Conservation (phyloP, 1,284 basidiomycete species). For the Polyporus tsugae region DNA sequence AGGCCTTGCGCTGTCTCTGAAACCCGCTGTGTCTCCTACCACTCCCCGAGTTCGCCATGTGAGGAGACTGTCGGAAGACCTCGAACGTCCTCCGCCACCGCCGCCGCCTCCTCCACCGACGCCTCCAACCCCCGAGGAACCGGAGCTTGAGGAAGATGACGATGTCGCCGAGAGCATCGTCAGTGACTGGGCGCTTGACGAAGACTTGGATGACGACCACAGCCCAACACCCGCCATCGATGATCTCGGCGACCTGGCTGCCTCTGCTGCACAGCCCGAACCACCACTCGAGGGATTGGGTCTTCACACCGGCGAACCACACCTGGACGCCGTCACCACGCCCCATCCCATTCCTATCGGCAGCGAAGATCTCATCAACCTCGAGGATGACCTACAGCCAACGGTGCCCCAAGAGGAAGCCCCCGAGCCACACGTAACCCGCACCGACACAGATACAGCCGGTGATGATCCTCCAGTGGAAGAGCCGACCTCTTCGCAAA, state of each 20-base stretch:
- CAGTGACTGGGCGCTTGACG: constrained; percentile 32
- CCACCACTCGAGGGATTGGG: constrained; percentile 6
- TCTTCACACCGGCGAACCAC: constrained; percentile 8
- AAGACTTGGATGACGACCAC: constrained; percentile 9
- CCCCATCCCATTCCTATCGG: background rate
- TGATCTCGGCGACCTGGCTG: background rate
- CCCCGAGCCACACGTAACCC: background rate
- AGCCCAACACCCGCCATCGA: background rate
- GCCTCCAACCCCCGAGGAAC: constrained; percentile 19
- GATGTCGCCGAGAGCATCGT: constrained; percentile 27
- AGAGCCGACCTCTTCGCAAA: background rate
- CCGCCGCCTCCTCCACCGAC: constrained; percentile 15
- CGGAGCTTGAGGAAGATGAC: constrained; percentile 22
- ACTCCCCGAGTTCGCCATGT: constrained; percentile 21
- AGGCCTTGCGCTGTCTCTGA: constrained; percentile 20
- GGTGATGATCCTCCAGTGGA: constrained; percentile 1
- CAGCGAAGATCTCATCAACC: constrained; percentile 4
- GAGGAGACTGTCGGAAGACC: constrained; percentile 16
- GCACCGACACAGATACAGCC: background rate
- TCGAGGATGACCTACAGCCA: constrained; percentile 6
- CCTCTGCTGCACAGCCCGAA: background rate
- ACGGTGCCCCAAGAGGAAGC: constrained; percentile 1
- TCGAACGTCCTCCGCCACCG: constrained; percentile 14
- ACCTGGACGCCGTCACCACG: background rate
- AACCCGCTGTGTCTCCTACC: constrained; percentile 27